These are phyloP conservation scores for Globisporangium okanoganense DNA, from an alignment of 352 stramenopile species.

Conservation along the genomic window DNA sequence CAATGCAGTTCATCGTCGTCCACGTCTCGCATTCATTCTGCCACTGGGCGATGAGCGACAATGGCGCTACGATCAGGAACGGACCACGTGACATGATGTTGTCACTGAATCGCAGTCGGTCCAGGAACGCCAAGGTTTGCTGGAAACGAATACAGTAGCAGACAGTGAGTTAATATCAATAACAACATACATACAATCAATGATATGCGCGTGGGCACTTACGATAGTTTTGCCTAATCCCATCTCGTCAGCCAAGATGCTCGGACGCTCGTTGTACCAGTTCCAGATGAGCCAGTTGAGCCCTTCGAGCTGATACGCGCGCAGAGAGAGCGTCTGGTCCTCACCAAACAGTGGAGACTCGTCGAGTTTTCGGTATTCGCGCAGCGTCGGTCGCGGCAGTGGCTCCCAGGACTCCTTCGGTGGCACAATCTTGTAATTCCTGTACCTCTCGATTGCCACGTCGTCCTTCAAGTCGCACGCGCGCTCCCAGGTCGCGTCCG, in stretches of 20 bases:
- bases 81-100: constrained; percentile 91
- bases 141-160: no score
- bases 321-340: constrained; percentile 67
- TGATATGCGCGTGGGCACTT: no score
- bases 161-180: no score
- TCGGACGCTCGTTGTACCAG: constrained; percentile 87
- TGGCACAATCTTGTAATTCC: constrained; percentile 47
- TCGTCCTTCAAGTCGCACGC: constrained; percentile 87
- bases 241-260: constrained; percentile 89
- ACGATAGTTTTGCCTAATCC: constrained; percentile 91
- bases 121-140: constrained; percentile 92
- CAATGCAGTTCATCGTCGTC: constrained; percentile 98
- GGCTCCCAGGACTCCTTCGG: constrained; percentile 56
- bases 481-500: constrained; percentile 85
- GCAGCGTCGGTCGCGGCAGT: constrained; percentile 61
- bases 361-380: constrained; percentile 86
- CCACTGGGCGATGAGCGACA: constrained; percentile 99
- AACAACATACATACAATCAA: no score
- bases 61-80: constrained; percentile 97
- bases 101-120: constrained; percentile 89
- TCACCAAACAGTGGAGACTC: constrained; percentile 69
- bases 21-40: constrained; percentile 98
- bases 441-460: constrained; percentile 73
- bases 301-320: constrained; percentile 84
- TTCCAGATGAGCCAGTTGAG: constrained; percentile 90